A percentile compares a stretch with the other conserved stretches of the same genome.
Evolutionary conservation across 352 stramenopile genomes (phyloP).

Genomic region (Globisporangium rhizosaccharum): DNA sequence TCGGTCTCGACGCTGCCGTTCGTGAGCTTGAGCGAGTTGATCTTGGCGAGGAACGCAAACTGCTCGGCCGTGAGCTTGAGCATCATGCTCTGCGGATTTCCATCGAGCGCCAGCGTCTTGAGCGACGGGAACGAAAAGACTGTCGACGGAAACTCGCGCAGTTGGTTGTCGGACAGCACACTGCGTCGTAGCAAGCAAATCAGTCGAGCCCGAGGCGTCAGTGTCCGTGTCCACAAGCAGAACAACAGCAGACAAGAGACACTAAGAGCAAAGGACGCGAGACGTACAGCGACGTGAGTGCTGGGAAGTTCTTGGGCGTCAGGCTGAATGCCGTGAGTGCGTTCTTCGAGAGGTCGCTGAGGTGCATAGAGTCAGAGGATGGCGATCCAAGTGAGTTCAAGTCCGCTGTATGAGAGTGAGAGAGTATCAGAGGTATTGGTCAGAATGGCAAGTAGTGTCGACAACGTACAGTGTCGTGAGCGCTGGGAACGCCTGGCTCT

Average conservation of each 20-base stretch:
- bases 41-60: conserved; percentile 49
- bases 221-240: not conserved
- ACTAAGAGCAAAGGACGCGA: not conserved
- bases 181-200: conserved; percentile 9
- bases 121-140: conserved; percentile 55
- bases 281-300: conserved; percentile 40
- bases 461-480: conserved; percentile 51
- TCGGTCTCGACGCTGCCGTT: conserved; percentile 46
- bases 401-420: not conserved
- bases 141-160: conserved; percentile 35
- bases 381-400: not conserved
- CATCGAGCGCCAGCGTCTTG: conserved; percentile 33
- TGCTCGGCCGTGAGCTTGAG: conserved; percentile 38
- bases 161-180: conserved; percentile 42
- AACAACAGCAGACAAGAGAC: not conserved
- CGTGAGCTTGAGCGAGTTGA: conserved; percentile 44
- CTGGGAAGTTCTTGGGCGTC: conserved; percentile 30
- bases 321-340: conserved; percentile 30
- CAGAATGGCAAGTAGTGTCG: no score
- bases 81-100: conserved; percentile 53
- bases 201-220: not conserved
- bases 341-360: conserved; percentile 44
- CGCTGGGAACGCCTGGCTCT: conserved; percentile 32
- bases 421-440: not conserved
- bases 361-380: not conserved